Percentiles rank a stretch among this genome's conserved stretches.
Conservation (phyloP, 768 basidiomycete genomes). For the Dentipellis sp. region DNA sequence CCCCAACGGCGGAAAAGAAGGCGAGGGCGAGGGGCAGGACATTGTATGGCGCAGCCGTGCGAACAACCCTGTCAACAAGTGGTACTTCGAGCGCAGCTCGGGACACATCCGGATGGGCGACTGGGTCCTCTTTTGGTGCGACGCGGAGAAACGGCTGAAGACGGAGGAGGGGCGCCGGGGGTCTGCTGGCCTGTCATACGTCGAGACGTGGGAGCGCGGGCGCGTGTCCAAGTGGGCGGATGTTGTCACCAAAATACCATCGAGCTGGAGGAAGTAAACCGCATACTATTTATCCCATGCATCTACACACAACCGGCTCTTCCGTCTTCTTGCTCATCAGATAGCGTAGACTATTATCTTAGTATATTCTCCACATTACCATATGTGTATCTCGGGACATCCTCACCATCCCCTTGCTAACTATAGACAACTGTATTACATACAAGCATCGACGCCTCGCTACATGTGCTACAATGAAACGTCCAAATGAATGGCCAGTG, state of each 20-base stretch:
- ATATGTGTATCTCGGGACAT: too few relatives aligned
- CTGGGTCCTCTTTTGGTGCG: slow-evolving; percentile 98
- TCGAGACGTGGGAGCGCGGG: slow-evolving; percentile 72
- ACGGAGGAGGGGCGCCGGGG: slow-evolving; percentile 57
- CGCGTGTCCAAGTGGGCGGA: slow-evolving; percentile 62
- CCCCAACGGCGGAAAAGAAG: slow-evolving; percentile 88
- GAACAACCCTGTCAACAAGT: slow-evolving; percentile 96
- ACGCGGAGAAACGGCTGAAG: slow-evolving; percentile 81
- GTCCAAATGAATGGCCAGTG: too few relatives aligned
- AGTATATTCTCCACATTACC: background rate
- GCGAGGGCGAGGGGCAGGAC: slow-evolving; percentile 84
- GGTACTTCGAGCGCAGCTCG: slow-evolving; percentile 96
- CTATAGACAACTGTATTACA: too few relatives aligned
- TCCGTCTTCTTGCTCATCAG: background rate
- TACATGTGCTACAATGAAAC: too few relatives aligned
- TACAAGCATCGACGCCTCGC: too few relatives aligned
- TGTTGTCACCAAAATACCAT: slow-evolving; percentile 61
- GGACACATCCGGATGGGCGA: slow-evolving; percentile 80
- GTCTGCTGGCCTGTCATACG: slow-evolving; percentile 55
- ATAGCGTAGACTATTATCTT: background rate
- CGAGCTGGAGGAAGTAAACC: slow-evolving; percentile 51
- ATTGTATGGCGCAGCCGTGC: slow-evolving; percentile 92
- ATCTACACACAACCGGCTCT: too few relatives aligned
- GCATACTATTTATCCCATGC: background rate
- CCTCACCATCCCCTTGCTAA: too few relatives aligned